A percentile compares a stretch with the other conserved stretches of the same genome.
Evolutionary conservation across 2,329 filamentous ascomycete species (phyloP).

Genomic region (Apiospora phragmitis): DNA sequence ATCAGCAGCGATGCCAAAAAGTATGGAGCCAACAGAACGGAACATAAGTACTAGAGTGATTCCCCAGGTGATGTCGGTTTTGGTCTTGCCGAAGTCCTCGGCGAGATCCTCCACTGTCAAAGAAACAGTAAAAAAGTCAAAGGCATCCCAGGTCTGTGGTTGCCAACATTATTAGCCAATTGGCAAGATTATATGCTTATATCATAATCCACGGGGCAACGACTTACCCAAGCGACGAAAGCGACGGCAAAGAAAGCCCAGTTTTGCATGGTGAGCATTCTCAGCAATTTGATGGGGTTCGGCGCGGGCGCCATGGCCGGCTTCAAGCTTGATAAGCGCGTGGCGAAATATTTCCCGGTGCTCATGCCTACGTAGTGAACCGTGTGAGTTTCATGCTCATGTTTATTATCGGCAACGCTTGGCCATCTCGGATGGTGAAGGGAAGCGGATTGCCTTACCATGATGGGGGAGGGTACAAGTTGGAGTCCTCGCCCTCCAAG

Average conservation of each 20-base stretch:
- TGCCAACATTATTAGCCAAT: background rate
- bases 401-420: background rate
- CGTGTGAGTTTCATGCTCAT: background rate
- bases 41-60: conserved; percentile 65
- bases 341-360: conserved; percentile 44
- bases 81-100: conserved; percentile 51
- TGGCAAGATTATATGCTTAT: background rate
- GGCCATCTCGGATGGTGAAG: background rate
- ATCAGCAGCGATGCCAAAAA: conserved; percentile 57
- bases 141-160: conserved; percentile 59
- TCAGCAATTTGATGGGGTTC: conserved; percentile 52
- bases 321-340: conserved; percentile 56
- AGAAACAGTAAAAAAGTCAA: conserved; percentile 68
- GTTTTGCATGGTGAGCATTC: conserved; percentile 49
- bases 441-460: conserved; percentile 42
- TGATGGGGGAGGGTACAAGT: conserved; percentile 44
- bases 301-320: conserved; percentile 55
- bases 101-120: conserved; percentile 57
- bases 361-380: conserved; percentile 2
- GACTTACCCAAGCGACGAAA: conserved; percentile 56
- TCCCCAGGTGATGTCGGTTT: conserved; percentile 63
- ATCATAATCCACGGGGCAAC: background rate
- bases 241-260: conserved; percentile 58
- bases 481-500: conserved; percentile 15
- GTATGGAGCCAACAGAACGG: conserved; percentile 53